A percentile compares a stretch with the other conserved stretches of the same genome.
Conservation (phyloP, 2,329 filamentous ascomycete species). For the Rhinocladiella similis region DNA sequence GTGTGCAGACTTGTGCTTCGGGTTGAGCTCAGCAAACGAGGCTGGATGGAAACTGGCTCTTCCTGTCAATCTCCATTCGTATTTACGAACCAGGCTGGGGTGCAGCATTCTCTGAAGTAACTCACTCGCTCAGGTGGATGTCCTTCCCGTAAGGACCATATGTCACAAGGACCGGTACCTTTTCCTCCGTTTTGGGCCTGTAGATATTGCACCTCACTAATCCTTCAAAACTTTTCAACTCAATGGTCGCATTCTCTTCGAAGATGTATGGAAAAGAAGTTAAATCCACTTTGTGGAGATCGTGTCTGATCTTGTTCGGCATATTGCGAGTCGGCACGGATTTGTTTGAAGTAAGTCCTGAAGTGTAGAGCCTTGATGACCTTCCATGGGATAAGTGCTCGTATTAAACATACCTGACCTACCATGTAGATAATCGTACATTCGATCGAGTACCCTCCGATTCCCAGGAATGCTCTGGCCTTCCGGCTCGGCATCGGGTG, state of each 20-base stretch:
- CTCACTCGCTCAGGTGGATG: slow-evolving; percentile 54
- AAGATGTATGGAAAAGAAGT: slow-evolving; percentile 47
- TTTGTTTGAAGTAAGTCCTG: too few relatives aligned
- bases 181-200: slow-evolving; percentile 42
- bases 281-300: slow-evolving; percentile 30
- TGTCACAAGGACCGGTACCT: slow-evolving; percentile 62
- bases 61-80: background rate
- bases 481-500: too few relatives aligned
- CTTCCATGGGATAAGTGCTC: too few relatives aligned
- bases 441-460: too few relatives aligned
- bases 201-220: slow-evolving; percentile 54
- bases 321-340: background rate
- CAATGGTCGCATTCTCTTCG: slow-evolving; percentile 51
- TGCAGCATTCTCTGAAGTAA: background rate
- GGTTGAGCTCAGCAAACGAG: slow-evolving; percentile 52
- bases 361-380: too few relatives aligned
- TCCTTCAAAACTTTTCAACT: slow-evolving; percentile 41
- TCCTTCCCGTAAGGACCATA: slow-evolving; percentile 76
- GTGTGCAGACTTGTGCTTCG: slow-evolving; percentile 54
- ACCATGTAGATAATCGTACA: too few relatives aligned
- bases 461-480: too few relatives aligned
- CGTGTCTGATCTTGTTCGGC: slow-evolving; percentile 18
- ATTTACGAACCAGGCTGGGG: background rate
- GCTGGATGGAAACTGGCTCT: slow-evolving; percentile 45
- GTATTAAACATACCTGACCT: too few relatives aligned